Evolutionary conservation across 805 yeast genomes (phyloP).

Genomic region (Monosporozyma unispora): DNA sequence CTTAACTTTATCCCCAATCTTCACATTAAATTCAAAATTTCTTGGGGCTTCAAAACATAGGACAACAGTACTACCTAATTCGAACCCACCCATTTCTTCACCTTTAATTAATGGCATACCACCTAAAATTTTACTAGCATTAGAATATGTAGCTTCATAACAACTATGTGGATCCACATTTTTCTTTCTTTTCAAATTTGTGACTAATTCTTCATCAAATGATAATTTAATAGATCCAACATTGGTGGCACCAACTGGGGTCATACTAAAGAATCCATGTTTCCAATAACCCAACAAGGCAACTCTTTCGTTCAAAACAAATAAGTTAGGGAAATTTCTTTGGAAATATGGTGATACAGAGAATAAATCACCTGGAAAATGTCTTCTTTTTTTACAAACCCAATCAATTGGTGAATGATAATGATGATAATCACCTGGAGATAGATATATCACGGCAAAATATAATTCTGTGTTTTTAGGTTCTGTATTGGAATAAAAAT

Average conservation of each 20-base stretch:
- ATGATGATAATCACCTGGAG: constrained; percentile 98
- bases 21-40: constrained; percentile 58
- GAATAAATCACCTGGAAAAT: constrained; percentile 89
- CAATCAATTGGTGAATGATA: constrained; percentile 94
- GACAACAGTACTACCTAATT: constrained; percentile 94
- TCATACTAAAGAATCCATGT: constrained; percentile 95
- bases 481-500: constrained; percentile 9
- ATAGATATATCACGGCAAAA: constrained; percentile 86
- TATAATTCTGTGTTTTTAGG: constrained; percentile 51
- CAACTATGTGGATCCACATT: constrained; percentile 65
- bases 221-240: constrained; percentile 91
- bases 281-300: constrained; percentile 94
- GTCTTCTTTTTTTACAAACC: constrained; percentile 90
- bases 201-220: constrained; percentile 81
- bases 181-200: constrained; percentile 51
- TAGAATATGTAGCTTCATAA: constrained; percentile 85
- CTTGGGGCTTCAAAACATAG: constrained; percentile 93
- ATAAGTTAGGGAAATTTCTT: constrained; percentile 72
- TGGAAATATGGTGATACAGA: constrained; percentile 97
- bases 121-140: constrained; percentile 64
- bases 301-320: constrained; percentile 89
- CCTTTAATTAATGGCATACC: constrained; percentile 89
- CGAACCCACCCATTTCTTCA: constrained; percentile 94
- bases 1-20: constrained; percentile 66
- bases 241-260: constrained; percentile 98